Evolutionary conservation across 2,329 filamentous ascomycete species (phyloP).

Genomic region (Cladosporium sp.): DNA sequence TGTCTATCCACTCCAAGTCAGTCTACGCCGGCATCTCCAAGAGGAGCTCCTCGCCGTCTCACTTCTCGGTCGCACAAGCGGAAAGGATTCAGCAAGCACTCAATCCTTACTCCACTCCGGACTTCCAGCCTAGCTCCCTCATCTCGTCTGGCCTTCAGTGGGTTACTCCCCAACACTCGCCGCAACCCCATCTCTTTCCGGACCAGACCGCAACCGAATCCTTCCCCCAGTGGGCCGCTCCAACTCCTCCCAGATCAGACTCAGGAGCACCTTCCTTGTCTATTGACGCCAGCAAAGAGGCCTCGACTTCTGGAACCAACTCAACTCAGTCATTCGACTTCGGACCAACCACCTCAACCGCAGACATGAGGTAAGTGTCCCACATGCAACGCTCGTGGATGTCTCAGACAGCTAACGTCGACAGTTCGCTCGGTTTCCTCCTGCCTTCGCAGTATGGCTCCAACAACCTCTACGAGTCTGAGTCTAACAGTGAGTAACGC

Average conservation of each 20-base stretch:
- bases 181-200: constrained; percentile 32
- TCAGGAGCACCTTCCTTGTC: constrained; percentile 34
- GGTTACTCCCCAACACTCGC: constrained; percentile 36
- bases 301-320: constrained; percentile 26
- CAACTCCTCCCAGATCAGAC: constrained; percentile 37
- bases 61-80: constrained; percentile 17
- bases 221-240: constrained; percentile 34
- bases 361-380: constrained; percentile 37
- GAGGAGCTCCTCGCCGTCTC: constrained; percentile 17
- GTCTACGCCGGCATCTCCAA: constrained; percentile 15
- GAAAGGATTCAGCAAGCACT: constrained; percentile 15
- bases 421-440: constrained; percentile 38
- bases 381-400: not conserved
- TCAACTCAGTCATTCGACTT: constrained; percentile 29
- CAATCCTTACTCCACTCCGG: constrained; percentile 10
- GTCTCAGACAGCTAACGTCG: not conserved
- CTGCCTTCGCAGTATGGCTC: constrained; percentile 39
- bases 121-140: constrained; percentile 15
- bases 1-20: constrained; percentile 16
- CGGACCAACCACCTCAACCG: constrained; percentile 29
- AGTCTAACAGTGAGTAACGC: constrained; percentile 33
- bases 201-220: constrained; percentile 28
- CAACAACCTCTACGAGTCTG: constrained; percentile 30
- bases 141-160: constrained; percentile 27
- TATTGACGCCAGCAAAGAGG: constrained; percentile 32